These are phyloP conservation scores for Ceratocystiopsis minuta DNA, from an alignment of 2,329 filamentous ascomycete species.

Conservation along the genomic window DNA sequence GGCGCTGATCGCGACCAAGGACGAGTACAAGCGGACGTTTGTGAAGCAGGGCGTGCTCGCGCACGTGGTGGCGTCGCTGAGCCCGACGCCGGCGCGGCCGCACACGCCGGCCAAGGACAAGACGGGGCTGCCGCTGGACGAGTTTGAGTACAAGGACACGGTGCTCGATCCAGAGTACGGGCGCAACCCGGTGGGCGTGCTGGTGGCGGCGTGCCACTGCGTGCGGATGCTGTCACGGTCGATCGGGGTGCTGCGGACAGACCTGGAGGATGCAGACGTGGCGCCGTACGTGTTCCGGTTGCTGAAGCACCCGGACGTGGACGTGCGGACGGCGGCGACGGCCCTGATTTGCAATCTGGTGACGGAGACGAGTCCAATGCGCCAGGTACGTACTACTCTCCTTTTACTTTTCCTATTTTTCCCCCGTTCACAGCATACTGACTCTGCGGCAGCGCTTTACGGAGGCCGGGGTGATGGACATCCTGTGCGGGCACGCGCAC, in stretches of 20 bases:
- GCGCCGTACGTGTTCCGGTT: conserved; percentile 60
- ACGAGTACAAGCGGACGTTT: conserved; percentile 66
- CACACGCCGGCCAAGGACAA: conserved; percentile 23
- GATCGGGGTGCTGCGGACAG: conserved; percentile 67
- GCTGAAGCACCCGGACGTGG: conserved; percentile 53
- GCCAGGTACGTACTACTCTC: conserved; percentile 43
- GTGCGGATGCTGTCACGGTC: conserved; percentile 70
- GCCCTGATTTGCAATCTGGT: conserved; percentile 72
- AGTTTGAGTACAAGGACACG: conserved; percentile 8
- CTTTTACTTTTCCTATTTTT: background rate
- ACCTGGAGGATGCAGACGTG: conserved; percentile 70
- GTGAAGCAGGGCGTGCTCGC: conserved; percentile 66
- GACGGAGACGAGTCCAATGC: conserved; percentile 79
- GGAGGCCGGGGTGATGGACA: conserved; percentile 53
- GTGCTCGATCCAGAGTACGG: conserved; percentile 36
- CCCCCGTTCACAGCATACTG: background rate
- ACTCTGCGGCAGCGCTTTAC: conserved; percentile 40
- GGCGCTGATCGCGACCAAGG: conserved; percentile 64
- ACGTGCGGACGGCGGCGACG: conserved; percentile 74
- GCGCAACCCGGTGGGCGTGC: conserved; percentile 54
- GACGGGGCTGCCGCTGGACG: conserved; percentile 6
- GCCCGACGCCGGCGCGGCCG: conserved; percentile 34
- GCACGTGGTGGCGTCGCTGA: conserved; percentile 68
- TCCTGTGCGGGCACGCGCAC: conserved; percentile 69
- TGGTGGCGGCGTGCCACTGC: conserved; percentile 72